Percentiles rank a stretch among this genome's conserved stretches.
Conservation (phyloP, 2,329 filamentous ascomycete species). For the Alternaria arborescens region DNA sequence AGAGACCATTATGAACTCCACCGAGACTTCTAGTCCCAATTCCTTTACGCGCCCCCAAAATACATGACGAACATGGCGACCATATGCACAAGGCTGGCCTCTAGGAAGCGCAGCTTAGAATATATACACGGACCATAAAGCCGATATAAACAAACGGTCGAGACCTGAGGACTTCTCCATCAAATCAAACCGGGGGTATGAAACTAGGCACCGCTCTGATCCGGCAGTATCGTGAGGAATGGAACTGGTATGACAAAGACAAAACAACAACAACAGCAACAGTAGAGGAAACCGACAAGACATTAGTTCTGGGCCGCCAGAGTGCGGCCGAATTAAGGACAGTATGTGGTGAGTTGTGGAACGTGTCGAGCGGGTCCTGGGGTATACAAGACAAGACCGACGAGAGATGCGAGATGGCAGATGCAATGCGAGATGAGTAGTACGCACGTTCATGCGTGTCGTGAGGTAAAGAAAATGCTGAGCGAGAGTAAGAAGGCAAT, state of each 20-base stretch:
- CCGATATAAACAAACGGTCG: constrained; percentile 17
- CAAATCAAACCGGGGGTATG: constrained; percentile 22
- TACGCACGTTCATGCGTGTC: constrained; percentile 40
- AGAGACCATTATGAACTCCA: constrained; percentile 13
- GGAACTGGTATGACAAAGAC: not conserved
- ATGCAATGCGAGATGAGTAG: constrained; percentile 22
- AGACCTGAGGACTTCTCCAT: constrained; percentile 12
- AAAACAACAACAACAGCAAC: constrained; percentile 7
- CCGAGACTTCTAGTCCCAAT: constrained; percentile 11
- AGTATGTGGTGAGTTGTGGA: constrained; percentile 28
- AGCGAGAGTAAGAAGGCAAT: constrained; percentile 37
- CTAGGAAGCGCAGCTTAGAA: constrained; percentile 6
- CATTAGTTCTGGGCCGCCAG: constrained; percentile 31
- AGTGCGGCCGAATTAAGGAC: constrained; percentile 27
- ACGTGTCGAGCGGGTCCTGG: constrained; percentile 20
- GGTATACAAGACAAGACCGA: constrained; percentile 33
- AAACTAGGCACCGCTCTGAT: constrained; percentile 24
- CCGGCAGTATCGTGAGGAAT: constrained; percentile 25
- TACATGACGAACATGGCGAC: constrained; percentile 28
- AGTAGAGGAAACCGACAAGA: constrained; percentile 22
- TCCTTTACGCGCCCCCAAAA: constrained; percentile 5
- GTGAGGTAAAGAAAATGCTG: constrained; percentile 27
- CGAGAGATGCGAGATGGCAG: constrained; percentile 15
- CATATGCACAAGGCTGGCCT: constrained; percentile 25
- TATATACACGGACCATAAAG: constrained; percentile 26